Percentiles rank a stretch among this genome's conserved stretches.
Evolutionary conservation across 495 filamentous ascomycete genomes (phyloP).

Genomic region (Penicillium coffeae): DNA sequence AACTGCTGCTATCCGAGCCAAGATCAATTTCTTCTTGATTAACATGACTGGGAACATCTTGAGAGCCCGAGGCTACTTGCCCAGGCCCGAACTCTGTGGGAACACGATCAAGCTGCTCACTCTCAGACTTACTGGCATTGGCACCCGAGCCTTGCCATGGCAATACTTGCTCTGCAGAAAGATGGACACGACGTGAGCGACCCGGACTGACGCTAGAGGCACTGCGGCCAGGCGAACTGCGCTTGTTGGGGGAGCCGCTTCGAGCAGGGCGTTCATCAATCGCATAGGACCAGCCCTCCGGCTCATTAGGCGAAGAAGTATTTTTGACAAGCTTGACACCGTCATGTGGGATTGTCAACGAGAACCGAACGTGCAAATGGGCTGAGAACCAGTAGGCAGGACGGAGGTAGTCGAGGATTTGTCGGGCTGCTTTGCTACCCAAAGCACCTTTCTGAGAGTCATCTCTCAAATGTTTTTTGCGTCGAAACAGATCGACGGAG

Average conservation of each 20-base stretch:
- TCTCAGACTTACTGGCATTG: not conserved
- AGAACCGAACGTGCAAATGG: conserved; percentile 83
- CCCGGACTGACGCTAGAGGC: not conserved
- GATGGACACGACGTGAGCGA: too few species aligned
- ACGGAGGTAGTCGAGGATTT: conserved; percentile 73
- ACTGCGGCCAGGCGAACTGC: too few species aligned
- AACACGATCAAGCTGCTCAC: not conserved
- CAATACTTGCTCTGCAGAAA: too few species aligned
- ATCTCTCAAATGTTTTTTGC: conserved; percentile 66
- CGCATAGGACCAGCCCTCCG: conserved; percentile 8
- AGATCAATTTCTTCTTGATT: conserved; percentile 53
- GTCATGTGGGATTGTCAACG: conserved; percentile 66
- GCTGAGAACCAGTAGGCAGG: conserved; percentile 92
- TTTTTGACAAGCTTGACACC: conserved; percentile 15
- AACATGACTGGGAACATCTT: not conserved
- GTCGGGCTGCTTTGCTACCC: conserved; percentile 71
- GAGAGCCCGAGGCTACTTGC: too few species aligned
- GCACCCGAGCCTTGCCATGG: not conserved
- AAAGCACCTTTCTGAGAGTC: conserved; percentile 71
- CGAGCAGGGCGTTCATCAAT: too few species aligned
- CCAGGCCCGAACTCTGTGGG: too few species aligned
- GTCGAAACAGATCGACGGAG: conserved; percentile 53
- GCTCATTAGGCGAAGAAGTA: not conserved
- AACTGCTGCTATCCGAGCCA: conserved; percentile 44
- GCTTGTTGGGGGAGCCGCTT: too few species aligned